These are phyloP conservation scores for Ceratocystis cacaofunesta DNA, from an alignment of 2,329 filamentous ascomycete genomes.

Conservation along the genomic window DNA sequence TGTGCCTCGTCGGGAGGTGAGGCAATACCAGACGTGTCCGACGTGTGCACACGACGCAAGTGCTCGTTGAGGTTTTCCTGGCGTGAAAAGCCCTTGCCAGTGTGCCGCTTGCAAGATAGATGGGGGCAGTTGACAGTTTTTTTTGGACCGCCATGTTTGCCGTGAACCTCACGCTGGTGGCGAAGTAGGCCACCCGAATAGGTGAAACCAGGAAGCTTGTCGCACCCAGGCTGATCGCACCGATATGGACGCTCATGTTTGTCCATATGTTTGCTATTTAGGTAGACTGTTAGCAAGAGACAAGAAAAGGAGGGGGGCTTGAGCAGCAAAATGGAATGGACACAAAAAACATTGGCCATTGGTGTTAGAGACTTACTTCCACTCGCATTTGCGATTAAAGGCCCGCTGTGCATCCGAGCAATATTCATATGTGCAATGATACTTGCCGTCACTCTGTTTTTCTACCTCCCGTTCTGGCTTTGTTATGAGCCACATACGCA, in stretches of 20 bases:
- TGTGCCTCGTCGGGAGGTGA: slow-evolving; percentile 25
- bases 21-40: slow-evolving; percentile 41
- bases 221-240: slow-evolving; percentile 67
- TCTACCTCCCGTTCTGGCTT: slow-evolving; percentile 43
- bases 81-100: slow-evolving; percentile 77
- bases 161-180: slow-evolving; percentile 87
- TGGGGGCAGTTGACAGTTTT: slow-evolving; percentile 79
- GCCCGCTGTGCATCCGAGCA: slow-evolving; percentile 50
- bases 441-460: slow-evolving; percentile 59
- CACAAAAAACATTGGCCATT: background rate
- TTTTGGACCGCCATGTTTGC: slow-evolving; percentile 75
- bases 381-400: slow-evolving; percentile 79
- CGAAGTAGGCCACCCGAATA: slow-evolving; percentile 81
- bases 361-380: slow-evolving; percentile 56
- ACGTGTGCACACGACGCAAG: slow-evolving; percentile 70
- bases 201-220: slow-evolving; percentile 85
- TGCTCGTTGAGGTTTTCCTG: slow-evolving; percentile 93
- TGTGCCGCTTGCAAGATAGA: slow-evolving; percentile 73
- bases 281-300: slow-evolving; percentile 20
- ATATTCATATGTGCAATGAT: slow-evolving; percentile 54
- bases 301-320: background rate
- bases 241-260: slow-evolving; percentile 91
- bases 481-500: slow-evolving; percentile 37
- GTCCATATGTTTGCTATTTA: slow-evolving; percentile 83
- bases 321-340: background rate